Conservation (phyloP, 495 filamentous ascomycete genomes). For the Trichodelitschia bisporula region DNA sequence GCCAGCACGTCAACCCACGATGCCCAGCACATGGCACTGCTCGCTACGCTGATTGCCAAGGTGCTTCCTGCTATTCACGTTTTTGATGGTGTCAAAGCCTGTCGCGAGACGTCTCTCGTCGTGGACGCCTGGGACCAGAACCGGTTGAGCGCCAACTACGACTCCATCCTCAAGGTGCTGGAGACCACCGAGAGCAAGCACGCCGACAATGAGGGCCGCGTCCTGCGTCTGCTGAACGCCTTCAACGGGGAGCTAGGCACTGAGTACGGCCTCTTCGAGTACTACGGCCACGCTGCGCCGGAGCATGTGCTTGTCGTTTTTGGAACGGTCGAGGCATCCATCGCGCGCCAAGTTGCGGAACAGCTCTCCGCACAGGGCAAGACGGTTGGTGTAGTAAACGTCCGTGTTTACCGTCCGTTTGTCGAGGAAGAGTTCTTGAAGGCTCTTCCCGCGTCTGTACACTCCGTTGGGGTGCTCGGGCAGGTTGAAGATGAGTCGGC, state of each 20-base stretch:
- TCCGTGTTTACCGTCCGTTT: slow-evolving; percentile 85
- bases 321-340: slow-evolving; percentile 67
- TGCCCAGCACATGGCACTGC: slow-evolving; percentile 81
- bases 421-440: slow-evolving; percentile 79
- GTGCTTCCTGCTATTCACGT: slow-evolving; percentile 61
- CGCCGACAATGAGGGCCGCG: slow-evolving; percentile 28
- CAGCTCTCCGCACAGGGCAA: slow-evolving; percentile 39
- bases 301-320: slow-evolving; percentile 73
- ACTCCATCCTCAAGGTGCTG: slow-evolving; percentile 29
- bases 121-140: slow-evolving; percentile 59
- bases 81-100: slow-evolving; percentile 74
- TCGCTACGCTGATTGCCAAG: slow-evolving; percentile 61
- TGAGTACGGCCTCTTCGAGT: slow-evolving; percentile 80
- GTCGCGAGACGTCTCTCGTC: slow-evolving; percentile 63
- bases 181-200: neutral
- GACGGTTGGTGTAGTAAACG: slow-evolving; percentile 63
- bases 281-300: slow-evolving; percentile 58
- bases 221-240: slow-evolving; percentile 43
- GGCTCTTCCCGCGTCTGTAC: slow-evolving; percentile 46
- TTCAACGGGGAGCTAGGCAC: slow-evolving; percentile 90
- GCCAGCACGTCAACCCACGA: slow-evolving; percentile 72
- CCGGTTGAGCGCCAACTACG: slow-evolving; percentile 45
- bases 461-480: slow-evolving; percentile 42
- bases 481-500: slow-evolving; percentile 31
- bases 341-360: slow-evolving; percentile 58